Base-by-base conservation (phyloP, 2,329 filamentous ascomycete species). In the Aspergillus piperis region DNA sequence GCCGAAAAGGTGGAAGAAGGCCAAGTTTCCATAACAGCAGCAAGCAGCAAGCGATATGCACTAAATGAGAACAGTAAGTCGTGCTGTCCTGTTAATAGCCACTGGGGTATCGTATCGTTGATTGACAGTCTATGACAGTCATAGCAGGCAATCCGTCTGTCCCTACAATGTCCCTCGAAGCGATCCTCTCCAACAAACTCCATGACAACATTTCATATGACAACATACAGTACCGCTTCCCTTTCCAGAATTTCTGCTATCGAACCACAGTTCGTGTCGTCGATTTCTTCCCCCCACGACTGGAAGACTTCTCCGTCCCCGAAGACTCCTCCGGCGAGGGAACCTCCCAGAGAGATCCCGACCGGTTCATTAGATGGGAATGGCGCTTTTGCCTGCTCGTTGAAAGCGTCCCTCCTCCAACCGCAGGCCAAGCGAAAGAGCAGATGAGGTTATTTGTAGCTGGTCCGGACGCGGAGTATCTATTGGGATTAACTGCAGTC, bases 321-420 rank as follows among this genome's bases (percentile, higher is more conserved):
- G 80, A 80, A 57, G 79, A 78, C 2, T 76, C 73, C 70, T 66
- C 50, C 62, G 69, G 10, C 63, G 75, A 50, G 72, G 73, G 7
- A 69, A 69, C 19, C 41, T 69, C 73, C 5, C 73, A 73, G 15
- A 68, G 70, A 19, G 69, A 73, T 5, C 55, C 64, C n/a, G 58
- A 62, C 10, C 61, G 58, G 8, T 58, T 63, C 27, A 66, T 51
- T 27, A 70, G 73, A 7, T 96, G 91, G 90, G 87, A 95, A 73
- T 97, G 93, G 93, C 84, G 85, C 13, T 97, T 97, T 75, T 86
- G 85, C 21, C 81, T 98, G 23, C 81, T 90, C 11, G 84, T 97
- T 1, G 90, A 96, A 74, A 90, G 93, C 64, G 87, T 84, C 0
- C 73, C 77, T 32, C 71, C 77, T 4, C 72, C 68, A 47, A 64